Evolutionary conservation across 2,329 filamentous ascomycete species (phyloP), one percentile per base, ranked within the genome.

Genomic region (Penicillium sp.): DNA sequence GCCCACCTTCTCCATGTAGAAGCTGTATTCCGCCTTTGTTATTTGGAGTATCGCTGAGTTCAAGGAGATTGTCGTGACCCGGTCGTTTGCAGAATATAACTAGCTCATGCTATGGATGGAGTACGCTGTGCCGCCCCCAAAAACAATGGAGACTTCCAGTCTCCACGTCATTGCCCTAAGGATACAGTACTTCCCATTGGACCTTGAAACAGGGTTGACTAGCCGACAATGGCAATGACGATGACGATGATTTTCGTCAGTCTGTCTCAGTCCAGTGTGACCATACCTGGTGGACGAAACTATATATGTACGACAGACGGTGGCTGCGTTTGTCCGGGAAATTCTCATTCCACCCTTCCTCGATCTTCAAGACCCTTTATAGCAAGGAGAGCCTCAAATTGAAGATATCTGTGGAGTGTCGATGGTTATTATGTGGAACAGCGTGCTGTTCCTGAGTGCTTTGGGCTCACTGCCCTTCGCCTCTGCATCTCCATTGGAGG

Each of bases 401-500:
- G 20, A 27, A 10, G 25, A 35, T 29, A 20, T 7, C 2, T n/a
- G 9, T 38, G n/a, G 4, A 31, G 13, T 47, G 23, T 32, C 27
- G 32, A n/a, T 45, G 29, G 31, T 29, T 28, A 65, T 58, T 54
- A 44, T 50, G 35, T 54, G 38, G 50, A 54, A 55, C 8, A 44
- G 10, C 13, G 1, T 61, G 7, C 33, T 58, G 10, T 18, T 55
- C 5, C 23, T 60, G 25, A 45, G 53, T 29, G 24, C 54, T 37
- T 42, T 66, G 42, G 44, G 47, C 49, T 58, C 46, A 23, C 23
- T 62, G 33, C 49, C 58, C 3, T 56, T 53, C 2, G 41, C 44
- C 27, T 40, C 52, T 44, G 62, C 62, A 27, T 51, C 53, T 32
- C 53, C 56, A 12, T 31, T 47, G 1, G 10, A 44, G 23, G 47